Percentiles rank a stretch among this genome's conserved stretches.
These are phyloP conservation scores for Mixia osmundae DNA, from an alignment of 1,284 basidiomycete species.

Conservation along the genomic window DNA sequence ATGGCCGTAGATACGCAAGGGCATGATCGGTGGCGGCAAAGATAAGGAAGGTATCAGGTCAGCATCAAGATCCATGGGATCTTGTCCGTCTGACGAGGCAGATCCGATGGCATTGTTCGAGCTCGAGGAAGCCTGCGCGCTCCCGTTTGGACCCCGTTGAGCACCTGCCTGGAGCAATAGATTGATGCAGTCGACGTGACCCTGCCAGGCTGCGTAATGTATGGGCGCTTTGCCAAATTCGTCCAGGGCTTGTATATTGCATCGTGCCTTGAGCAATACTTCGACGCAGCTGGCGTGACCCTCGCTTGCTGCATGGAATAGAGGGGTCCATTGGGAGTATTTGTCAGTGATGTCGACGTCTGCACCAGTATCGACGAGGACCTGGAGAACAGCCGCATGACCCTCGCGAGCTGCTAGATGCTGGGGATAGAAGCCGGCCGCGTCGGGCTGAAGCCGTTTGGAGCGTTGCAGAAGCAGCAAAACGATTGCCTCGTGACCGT, in stretches of 20 bases:
- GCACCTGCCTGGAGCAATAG: slow-evolving; percentile 36
- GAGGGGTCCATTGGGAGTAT: slow-evolving; percentile 92
- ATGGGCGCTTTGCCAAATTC: slow-evolving; percentile 67
- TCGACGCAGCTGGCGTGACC: slow-evolving; percentile 55
- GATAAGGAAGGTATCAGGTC: slow-evolving; percentile 85
- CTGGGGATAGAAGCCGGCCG: slow-evolving; percentile 84
- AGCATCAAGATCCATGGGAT: slow-evolving; percentile 23
- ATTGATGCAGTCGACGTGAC: slow-evolving; percentile 55
- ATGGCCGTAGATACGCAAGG: slow-evolving; percentile 72
- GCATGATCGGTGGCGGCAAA: slow-evolving; percentile 93
- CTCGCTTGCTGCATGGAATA: slow-evolving; percentile 83
- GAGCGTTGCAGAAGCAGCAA: slow-evolving; percentile 49
- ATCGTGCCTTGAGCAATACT: slow-evolving; percentile 54
- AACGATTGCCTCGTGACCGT: slow-evolving; percentile 68
- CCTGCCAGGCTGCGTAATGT: slow-evolving; percentile 96
- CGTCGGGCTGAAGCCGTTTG: slow-evolving; percentile 59
- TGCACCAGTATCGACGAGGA: slow-evolving; percentile 42
- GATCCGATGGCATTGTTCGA: not conserved
- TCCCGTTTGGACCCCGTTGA: not conserved
- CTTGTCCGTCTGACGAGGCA: slow-evolving; percentile 11
- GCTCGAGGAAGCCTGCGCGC: not conserved
- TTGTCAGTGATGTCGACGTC: slow-evolving; percentile 74
- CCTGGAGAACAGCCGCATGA: slow-evolving; percentile 52
- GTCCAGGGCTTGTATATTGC: slow-evolving; percentile 48
- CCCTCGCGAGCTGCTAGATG: slow-evolving; percentile 96